Percentiles rank a stretch among this genome's conserved stretches.
phyloP scores from a whole-genome alignment of 1,284 basidiomycete species.

The Pascua sp. region DNA sequence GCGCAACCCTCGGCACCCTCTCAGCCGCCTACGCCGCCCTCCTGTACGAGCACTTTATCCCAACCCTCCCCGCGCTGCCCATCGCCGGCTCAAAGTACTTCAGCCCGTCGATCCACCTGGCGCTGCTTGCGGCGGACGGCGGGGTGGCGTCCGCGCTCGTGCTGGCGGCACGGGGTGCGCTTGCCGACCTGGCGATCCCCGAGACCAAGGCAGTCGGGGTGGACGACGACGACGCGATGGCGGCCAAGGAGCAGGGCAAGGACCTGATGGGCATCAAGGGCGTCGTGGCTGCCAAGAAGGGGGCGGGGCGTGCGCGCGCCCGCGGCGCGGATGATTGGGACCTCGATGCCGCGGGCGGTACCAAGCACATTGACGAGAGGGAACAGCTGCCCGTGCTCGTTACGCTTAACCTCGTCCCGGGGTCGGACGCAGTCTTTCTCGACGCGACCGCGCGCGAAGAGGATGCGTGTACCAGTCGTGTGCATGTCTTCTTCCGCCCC shows the following conservation, averaged over 20 bases:
- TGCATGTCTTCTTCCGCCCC: constrained; percentile 39
- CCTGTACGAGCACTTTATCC: constrained; percentile 43
- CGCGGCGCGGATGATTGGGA: constrained; percentile 49
- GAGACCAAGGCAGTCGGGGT: constrained; percentile 41
- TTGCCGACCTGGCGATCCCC: constrained; percentile 42
- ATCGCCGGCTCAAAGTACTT: constrained; percentile 23
- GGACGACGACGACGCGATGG: constrained; percentile 22
- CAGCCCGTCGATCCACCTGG: constrained; percentile 43
- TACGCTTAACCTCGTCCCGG: constrained; percentile 44
- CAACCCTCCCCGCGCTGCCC: constrained; percentile 36
- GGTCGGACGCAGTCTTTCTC: constrained; percentile 30
- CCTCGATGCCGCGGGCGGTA: constrained; percentile 31
- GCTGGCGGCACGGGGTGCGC: constrained; percentile 42
- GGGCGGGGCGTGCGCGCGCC: constrained; percentile 24
- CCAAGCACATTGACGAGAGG: constrained; percentile 25
- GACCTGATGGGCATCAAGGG: constrained; percentile 45
- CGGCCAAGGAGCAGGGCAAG: constrained; percentile 7
- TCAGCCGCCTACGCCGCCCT: constrained; percentile 38
- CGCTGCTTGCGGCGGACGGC: constrained; percentile 28
- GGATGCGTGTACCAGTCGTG: constrained; percentile 41
- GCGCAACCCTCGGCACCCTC: constrained; percentile 23
- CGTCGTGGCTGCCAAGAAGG: constrained; percentile 37
- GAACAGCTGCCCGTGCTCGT: constrained; percentile 43
- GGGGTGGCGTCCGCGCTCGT: constrained; percentile 31
- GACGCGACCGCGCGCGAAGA: constrained; percentile 47